Percentiles rank a stretch among this genome's conserved stretches.
Evolutionary conservation across 2,329 filamentous ascomycete genomes (phyloP).

Genomic region (Cladophialophora psammophila): DNA sequence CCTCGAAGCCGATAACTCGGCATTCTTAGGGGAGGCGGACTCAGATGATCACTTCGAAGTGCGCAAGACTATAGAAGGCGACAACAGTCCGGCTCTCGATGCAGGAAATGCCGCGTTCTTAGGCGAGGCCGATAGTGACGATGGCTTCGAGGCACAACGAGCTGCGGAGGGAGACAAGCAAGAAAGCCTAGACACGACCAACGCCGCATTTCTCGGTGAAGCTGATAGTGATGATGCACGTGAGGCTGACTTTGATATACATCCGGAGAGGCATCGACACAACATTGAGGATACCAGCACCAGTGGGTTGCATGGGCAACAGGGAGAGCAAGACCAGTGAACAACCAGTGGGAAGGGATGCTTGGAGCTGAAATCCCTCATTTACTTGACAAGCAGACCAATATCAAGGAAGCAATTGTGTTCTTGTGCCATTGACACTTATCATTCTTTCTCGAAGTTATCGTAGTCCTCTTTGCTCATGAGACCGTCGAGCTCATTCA

Average conservation of each 20-base stretch:
- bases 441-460: constrained; percentile 62
- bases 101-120: constrained; percentile 31
- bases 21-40: constrained; percentile 35
- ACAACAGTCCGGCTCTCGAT: constrained; percentile 27
- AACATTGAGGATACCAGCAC: constrained; percentile 34
- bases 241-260: constrained; percentile 34
- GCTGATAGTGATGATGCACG: constrained; percentile 37
- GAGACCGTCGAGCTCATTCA: constrained; percentile 73
- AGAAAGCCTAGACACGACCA: constrained; percentile 27
- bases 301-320: constrained; percentile 35
- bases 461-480: constrained; percentile 83
- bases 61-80: constrained; percentile 27
- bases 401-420: constrained; percentile 11
- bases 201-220: constrained; percentile 36
- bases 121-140: constrained; percentile 36
- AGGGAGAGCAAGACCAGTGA: constrained; percentile 31
- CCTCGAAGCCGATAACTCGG: constrained; percentile 33
- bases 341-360: background rate
- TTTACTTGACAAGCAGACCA: constrained; percentile 11
- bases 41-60: constrained; percentile 35
- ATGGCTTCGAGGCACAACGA: constrained; percentile 35
- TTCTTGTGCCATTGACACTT: background rate
- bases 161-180: constrained; percentile 33
- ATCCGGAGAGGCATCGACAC: constrained; percentile 35
- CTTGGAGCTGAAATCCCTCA: background rate